These are phyloP conservation scores for Litsea cubeba DNA, from an alignment of 164 flowering plant species.

Conservation along the genomic window DNA sequence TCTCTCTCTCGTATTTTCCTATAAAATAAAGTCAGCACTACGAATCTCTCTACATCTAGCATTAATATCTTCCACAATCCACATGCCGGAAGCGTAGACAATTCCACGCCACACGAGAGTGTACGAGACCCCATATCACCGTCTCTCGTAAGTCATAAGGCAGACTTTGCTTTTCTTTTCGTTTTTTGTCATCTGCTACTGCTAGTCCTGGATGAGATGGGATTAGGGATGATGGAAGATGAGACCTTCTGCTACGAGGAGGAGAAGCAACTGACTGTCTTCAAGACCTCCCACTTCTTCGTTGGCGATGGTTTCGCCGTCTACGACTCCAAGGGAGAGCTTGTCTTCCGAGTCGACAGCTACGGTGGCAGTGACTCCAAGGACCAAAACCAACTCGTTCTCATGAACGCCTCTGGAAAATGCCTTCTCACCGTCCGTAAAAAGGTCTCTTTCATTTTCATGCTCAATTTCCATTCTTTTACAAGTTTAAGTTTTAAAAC, in stretches of 20 bases:
- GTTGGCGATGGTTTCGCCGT: constrained; percentile 84
- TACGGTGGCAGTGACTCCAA: constrained; percentile 56
- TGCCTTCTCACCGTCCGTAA: constrained; percentile 85
- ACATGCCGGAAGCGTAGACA: background rate
- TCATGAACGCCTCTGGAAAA: constrained; percentile 81
- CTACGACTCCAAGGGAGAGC: constrained; percentile 58
- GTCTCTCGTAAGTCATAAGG: too few species aligned
- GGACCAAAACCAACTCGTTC: constrained; percentile 57
- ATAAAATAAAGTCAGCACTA: too few species aligned
- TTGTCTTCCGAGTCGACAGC: constrained; percentile 81
- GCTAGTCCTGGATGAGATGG: background rate
- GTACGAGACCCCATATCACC: too few species aligned
- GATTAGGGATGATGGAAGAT: constrained; percentile 23
- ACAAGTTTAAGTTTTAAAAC: background rate
- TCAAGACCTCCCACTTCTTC: constrained; percentile 76
- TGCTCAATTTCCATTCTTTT: background rate
- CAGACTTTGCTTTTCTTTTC: too few species aligned
- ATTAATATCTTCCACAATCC: too few species aligned
- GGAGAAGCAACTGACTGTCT: constrained; percentile 72
- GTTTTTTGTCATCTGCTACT: background rate
- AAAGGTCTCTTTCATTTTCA: constrained; percentile 44
- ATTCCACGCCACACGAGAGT: background rate
- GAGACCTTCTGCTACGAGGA: constrained; percentile 36
- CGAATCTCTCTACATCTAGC: too few species aligned
- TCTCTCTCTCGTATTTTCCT: too few species aligned